Conservation (phyloP, 352 stramenopile genomes). For the Pythium sukuiense region DNA sequence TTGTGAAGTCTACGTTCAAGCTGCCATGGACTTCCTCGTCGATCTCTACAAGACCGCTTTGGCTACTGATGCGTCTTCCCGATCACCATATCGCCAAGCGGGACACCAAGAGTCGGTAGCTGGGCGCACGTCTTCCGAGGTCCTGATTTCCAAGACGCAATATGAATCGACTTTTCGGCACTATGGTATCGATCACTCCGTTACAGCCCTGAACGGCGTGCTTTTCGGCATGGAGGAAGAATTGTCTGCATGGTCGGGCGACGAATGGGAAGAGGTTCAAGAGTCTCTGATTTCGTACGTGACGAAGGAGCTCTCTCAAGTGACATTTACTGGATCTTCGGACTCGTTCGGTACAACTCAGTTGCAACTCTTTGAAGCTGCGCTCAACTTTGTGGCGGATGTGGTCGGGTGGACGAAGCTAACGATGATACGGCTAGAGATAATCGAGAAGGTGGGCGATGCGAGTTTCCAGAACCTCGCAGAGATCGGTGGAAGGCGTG, state of each 20-base stretch:
- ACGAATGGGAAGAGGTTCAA: constrained; percentile 4
- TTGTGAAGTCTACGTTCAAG: background rate
- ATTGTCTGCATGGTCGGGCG: constrained; percentile 11
- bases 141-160: constrained; percentile 9
- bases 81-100: background rate
- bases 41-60: background rate
- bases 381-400: constrained; percentile 16
- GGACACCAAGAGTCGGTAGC: background rate
- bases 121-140: background rate
- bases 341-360: background rate
- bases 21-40: background rate
- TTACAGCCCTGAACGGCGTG: constrained; percentile 17
- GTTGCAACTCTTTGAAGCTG: constrained; percentile 13
- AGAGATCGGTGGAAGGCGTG: background rate
- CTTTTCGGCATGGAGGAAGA: constrained; percentile 15
- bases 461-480: constrained; percentile 18
- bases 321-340: background rate
- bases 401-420: constrained; percentile 17
- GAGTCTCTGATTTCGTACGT: constrained; percentile 1
- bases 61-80: background rate
- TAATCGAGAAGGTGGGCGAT: constrained; percentile 9
- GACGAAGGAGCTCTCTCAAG: background rate
- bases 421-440: constrained; percentile 8
- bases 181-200: constrained; percentile 20
- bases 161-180: constrained; percentile 11